These are phyloP conservation scores for Diaporthe eres DNA, from an alignment of 2,329 filamentous ascomycete genomes.

Conservation along the genomic window DNA sequence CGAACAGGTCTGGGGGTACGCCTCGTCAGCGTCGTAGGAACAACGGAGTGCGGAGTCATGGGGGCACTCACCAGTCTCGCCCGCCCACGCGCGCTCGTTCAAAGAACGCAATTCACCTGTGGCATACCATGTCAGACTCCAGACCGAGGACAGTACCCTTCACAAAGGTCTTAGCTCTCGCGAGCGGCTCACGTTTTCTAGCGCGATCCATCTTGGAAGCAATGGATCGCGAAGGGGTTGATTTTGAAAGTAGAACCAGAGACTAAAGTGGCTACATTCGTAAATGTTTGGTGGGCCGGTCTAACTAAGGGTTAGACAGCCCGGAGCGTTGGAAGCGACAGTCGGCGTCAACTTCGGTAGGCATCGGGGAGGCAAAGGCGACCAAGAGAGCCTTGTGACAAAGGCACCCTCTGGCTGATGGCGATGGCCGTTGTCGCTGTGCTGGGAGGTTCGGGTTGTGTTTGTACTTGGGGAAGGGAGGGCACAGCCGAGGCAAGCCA, in stretches of 20 bases:
- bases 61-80: constrained; percentile 78
- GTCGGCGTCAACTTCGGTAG: constrained; percentile 58
- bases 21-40: constrained; percentile 32
- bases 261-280: constrained; percentile 62
- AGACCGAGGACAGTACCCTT: background rate
- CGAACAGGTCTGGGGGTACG: constrained; percentile 76
- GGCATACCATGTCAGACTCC: constrained; percentile 45
- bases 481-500: constrained; percentile 1
- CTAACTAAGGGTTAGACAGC: constrained; percentile 60
- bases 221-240: constrained; percentile 53
- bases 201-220: constrained; percentile 71
- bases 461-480: background rate
- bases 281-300: constrained; percentile 46
- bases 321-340: constrained; percentile 58
- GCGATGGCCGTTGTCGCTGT: constrained; percentile 22
- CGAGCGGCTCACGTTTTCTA: constrained; percentile 68
- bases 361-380: constrained; percentile 55
- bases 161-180: background rate
- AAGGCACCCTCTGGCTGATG: constrained; percentile 42
- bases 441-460: background rate
- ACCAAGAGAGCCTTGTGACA: constrained; percentile 43
- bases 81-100: constrained; percentile 90
- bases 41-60: constrained; percentile 34
- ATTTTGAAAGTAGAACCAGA: constrained; percentile 46
- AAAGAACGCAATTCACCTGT: constrained; percentile 90